Percentiles rank a stretch among this genome's conserved stretches.
Conservation (phyloP, 1,139 yeast species). For the Hansenula sp. region DNA sequence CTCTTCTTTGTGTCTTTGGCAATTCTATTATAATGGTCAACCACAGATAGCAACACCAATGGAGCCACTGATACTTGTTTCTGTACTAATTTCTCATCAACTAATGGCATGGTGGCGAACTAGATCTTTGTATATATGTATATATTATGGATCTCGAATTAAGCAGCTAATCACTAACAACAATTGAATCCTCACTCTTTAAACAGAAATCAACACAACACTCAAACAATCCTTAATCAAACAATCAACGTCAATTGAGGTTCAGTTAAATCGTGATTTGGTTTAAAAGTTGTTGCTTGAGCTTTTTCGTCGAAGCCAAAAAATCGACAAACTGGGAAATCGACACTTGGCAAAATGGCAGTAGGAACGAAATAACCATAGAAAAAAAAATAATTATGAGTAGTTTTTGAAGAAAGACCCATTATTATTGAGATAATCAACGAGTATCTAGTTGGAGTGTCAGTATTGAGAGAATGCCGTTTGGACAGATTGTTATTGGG, state of each 20-base stretch:
- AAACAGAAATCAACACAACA: not conserved
- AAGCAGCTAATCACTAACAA: too few species aligned
- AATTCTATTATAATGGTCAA: conserved; percentile 89
- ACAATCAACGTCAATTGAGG: too few species aligned
- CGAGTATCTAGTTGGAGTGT: too few species aligned
- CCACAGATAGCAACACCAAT: conserved; percentile 85
- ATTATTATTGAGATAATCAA: too few species aligned
- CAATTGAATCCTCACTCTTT: too few species aligned
- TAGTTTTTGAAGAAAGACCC: too few species aligned
- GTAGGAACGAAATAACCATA: not conserved
- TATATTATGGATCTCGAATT: too few species aligned
- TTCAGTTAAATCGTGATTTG: too few species aligned
- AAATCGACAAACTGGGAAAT: too few species aligned
- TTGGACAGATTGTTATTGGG: conserved; percentile 92
- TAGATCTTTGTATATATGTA: not conserved
- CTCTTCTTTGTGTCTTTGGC: conserved; percentile 71
- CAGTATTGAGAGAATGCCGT: conserved; percentile 36
- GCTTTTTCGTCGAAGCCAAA: not conserved
- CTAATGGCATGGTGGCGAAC: conserved; percentile 5
- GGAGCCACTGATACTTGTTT: conserved; percentile 92
- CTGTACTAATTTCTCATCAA: conserved; percentile 27
- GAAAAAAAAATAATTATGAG: too few species aligned
- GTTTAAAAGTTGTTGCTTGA: too few species aligned
- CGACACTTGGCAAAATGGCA: not conserved
- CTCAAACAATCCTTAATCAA: too few species aligned